Evolutionary conservation across 495 filamentous ascomycete genomes (phyloP), one percentile per base, ranked within the genome.

Genomic region (Bacidia gigantensis): DNA sequence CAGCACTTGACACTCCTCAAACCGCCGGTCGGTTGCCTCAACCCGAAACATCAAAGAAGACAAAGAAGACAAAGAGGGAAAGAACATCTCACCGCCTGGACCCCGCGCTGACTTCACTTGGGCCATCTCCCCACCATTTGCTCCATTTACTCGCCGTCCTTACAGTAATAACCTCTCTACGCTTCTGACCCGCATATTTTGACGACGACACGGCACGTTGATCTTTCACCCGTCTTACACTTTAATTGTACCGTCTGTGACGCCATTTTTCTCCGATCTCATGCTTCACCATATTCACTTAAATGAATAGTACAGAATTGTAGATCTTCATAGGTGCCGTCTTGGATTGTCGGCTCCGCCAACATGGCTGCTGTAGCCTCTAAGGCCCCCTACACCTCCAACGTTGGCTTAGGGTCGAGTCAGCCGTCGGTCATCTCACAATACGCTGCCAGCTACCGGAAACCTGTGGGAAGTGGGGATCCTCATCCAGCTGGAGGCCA

Each of bases 281-380:
- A 14, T 35, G 14, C 14, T 14, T 14, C 7, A 14, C 29, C 7
- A 35, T 14, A 35, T 7, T 14, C 14, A 35, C 5, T 35, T 14
- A 35, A 35, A 35, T 35, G 29, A 35, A 35, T 35, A 35, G 7
- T 35, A 35, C 29, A 35, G 14, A 35, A 14, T 14, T 35, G 14
- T 35, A 35, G 29, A 14, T 14, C 29, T 7, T 7, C 29, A 35
- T 35, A 7, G 7, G 5, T 35, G 14, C 29, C 29, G 5, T 35
- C 14, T 14, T 7, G 14, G 29, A 14, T 35, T 14, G 7, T 14
- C 29, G 7, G 14, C 29, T 14, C 29, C 5, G 5, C 5, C 41
- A 21, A 7, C 41, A 90, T 89, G 83, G 80, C 83, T 53, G 88
- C 93, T 79, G 69, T 98, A 62, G 88, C 92, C 55, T 83, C 87